A percentile compares a stretch with the other conserved stretches of the same genome.
Conservation (phyloP, 202 grass and related monocot species). For the Schoenoplectus tabernaemontani region DNA sequence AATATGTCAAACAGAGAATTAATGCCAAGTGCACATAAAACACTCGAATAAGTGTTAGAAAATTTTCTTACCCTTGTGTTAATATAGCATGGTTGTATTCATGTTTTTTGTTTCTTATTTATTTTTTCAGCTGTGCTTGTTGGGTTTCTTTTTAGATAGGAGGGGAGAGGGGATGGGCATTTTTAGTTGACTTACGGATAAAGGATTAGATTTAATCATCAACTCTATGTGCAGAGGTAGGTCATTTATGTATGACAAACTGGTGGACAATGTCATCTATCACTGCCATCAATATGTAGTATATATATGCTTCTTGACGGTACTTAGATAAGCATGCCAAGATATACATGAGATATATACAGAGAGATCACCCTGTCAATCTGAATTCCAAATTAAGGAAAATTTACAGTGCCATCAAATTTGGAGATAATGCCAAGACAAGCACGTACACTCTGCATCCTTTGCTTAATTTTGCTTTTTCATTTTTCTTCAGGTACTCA, state of each 20-base stretch:
- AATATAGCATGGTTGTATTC: neutral
- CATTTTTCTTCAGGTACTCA: slow-evolving; percentile 42
- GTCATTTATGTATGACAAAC: neutral
- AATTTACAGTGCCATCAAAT: slow-evolving; percentile 19
- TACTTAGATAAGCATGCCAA: neutral
- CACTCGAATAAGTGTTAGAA: neutral
- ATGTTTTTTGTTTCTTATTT: neutral
- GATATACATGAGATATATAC: neutral
- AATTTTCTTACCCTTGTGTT: neutral
- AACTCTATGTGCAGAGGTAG: slow-evolving; percentile 11
- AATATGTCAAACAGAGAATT: neutral
- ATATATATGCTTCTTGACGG: slow-evolving; percentile 3
- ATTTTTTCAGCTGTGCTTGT: neutral
- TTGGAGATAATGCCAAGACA: slow-evolving; percentile 45
- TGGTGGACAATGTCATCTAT: neutral
- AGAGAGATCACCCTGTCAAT: neutral
- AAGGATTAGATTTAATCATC: slow-evolving; percentile 18
- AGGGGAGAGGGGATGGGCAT: neutral
- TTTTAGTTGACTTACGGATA: slow-evolving; percentile 16
- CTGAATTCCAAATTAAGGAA: slow-evolving; percentile 8
- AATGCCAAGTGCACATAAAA: too few species aligned
- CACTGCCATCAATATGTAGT: neutral
- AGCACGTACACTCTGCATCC: slow-evolving; percentile 30
- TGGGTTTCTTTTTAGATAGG: neutral
- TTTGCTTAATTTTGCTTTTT: slow-evolving; percentile 54